Base-by-base conservation (phyloP, 352 stramenopile species). In the Globisporangium parvum region DNA sequence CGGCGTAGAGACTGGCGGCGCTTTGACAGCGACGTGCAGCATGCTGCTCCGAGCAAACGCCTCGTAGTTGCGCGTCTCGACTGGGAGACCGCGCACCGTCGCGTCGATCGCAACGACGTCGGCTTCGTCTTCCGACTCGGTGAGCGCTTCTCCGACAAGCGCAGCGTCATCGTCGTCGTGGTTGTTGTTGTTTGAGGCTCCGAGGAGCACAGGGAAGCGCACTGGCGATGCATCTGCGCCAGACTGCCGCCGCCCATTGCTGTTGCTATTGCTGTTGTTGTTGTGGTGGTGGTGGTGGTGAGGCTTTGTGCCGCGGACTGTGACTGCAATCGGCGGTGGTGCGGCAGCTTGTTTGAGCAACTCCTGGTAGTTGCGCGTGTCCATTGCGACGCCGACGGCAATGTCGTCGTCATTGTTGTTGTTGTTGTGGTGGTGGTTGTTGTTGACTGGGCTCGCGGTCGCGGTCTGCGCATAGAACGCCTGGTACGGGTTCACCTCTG, bases 341-440 rank as follows among this genome's bases (percentile, higher is more conserved):
- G 60, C 40, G 24, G 39, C 15, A 44, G 39, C 44, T 24, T 75
- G 77, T 39, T 70, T 57, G 31, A 88, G 61, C 40, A 88, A 52
- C 59, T 73, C 69, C 50, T 80, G 60, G 59, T 88, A 88, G 62
- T 86, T 84, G 63, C 67, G 66, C 42, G 77, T 86, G 62, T 78
- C 74, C 44, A 88, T 65, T 42, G 77, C 73, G 14, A 88, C 46
- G 20, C 80, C 80, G 20, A 89, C 50, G 15, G 40, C 45, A 31
- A 55, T 44, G 47, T 57, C 51, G 15, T 52, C 47, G 20, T 46
- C 47, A 23, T 47, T 40, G 20, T 49, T 17, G 10, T 47, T 11
- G 10, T 55, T 48, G 15, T 47, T 10, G 15, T 20, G n/a, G 45
- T 24, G 14, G 33, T 52, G 20, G 18, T 47, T 8, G 6, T 41